Evolutionary conservation across 495 filamentous ascomycete genomes (phyloP), one percentile per base, ranked within the genome.

Genomic region (Jackrogersella minutella): DNA sequence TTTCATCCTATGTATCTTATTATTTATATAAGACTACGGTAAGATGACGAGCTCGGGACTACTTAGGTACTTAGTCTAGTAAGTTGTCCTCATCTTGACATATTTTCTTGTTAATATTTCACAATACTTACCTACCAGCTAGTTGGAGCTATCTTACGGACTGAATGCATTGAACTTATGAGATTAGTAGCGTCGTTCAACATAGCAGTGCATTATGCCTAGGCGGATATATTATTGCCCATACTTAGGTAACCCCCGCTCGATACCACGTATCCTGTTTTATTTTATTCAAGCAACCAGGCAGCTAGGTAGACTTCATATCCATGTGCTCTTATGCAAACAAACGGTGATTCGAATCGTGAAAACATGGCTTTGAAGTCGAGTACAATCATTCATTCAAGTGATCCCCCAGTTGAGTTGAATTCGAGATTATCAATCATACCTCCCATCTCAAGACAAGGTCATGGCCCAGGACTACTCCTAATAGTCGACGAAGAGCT

Each of bases 401-500:
- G 7, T 36, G 19, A 28, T 14, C 13, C 19, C 5, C 37, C 26
- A 24, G 5, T 31, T 5, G n/a, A 47, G 1, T 2, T 24, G 8
- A 22, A 54, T 14, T 28, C 55, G 5, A n/a, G 36, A 7, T 24
- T 64, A 11, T 64, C 61, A 26, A 37, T 62, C 16, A 26, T 56
- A 60, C 30, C n/a, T 26, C 72, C 74, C 30, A 56, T 70, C 9
- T 73, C 74, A 6, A 46, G 70, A 62, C 41, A 58, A 30, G 74
- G 72, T 10, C 66, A 61, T 9, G 74, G 72, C 13, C 74, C 74
- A 5, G 68, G 67, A 16, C 47, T 76, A 8, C 52, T 76, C 44
- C 50, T 76, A 9, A 8, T 73, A 2, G 46, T 70, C 46, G 66
- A 66, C 19, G 58, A 51, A 19, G 49, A 58, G 16, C 54, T 60